Conservation (phyloP, 73 alveolate genomes). For the Loxodes magnus region DNA sequence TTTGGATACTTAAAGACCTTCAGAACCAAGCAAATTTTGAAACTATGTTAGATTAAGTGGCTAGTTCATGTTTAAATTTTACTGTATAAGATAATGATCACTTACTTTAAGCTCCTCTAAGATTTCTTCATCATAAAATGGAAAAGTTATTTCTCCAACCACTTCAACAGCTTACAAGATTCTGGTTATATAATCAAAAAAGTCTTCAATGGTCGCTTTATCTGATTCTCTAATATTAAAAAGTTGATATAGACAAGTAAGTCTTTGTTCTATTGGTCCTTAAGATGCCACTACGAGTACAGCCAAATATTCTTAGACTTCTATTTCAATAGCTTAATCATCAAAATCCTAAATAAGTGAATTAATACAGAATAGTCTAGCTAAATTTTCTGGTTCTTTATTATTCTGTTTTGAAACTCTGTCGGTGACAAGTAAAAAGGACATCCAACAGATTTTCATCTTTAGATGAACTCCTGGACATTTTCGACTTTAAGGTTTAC, state of each 20-base stretch:
- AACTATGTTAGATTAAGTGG: background rate
- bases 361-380: no score
- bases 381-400: no score
- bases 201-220: slow-evolving; percentile 6
- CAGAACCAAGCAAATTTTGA: no score
- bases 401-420: no score
- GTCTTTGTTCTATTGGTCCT: background rate
- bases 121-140: background rate
- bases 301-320: slow-evolving; percentile 6
- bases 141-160: background rate
- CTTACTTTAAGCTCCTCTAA: slow-evolving; percentile 9
- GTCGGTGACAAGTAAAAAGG: no score
- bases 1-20: no score
- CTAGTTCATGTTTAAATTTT: background rate
- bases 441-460: no score
- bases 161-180: background rate
- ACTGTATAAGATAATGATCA: background rate
- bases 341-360: no score
- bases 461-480: no score
- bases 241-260: slow-evolving; percentile 7
- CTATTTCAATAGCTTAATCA: slow-evolving; percentile 11
- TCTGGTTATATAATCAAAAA: background rate
- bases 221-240: background rate
- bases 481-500: no score
- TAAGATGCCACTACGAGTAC: background rate